Evolutionary conservation across 306 rosid species (phyloP).

Genomic region (Arachis hypogaea): DNA sequence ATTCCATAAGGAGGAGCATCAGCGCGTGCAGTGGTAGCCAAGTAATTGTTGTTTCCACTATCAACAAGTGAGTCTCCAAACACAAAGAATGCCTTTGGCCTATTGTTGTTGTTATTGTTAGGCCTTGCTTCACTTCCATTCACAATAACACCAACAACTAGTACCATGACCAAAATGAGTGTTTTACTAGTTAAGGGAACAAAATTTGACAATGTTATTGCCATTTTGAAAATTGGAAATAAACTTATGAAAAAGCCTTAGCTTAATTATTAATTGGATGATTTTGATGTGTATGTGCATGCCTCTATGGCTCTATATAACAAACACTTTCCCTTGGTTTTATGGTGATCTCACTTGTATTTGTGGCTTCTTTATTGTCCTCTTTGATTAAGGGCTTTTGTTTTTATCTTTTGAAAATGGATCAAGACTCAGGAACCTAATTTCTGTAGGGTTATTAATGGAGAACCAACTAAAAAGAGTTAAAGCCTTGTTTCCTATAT

Average conservation of each 20-base stretch:
- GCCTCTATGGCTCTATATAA: slow-evolving; percentile 37
- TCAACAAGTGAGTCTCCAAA: slow-evolving; percentile 85
- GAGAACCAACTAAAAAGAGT: too few species aligned
- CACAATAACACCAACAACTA: slow-evolving; percentile 2
- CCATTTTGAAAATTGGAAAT: slow-evolving; percentile 20
- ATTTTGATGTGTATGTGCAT: too few species aligned
- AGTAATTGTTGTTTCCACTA: slow-evolving; percentile 74
- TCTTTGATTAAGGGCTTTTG: slow-evolving; percentile 29
- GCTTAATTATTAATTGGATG: too few species aligned
- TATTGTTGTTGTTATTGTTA: slow-evolving; percentile 5
- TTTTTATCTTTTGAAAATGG: too few species aligned
- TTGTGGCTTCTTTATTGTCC: slow-evolving; percentile 35
- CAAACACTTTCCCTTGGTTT: neutral
- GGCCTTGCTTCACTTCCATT: slow-evolving; percentile 34
- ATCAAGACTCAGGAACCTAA: too few species aligned
- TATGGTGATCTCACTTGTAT: slow-evolving; percentile 21
- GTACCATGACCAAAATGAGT: slow-evolving; percentile 16
- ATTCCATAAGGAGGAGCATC: slow-evolving; percentile 78
- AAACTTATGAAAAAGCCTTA: too few species aligned
- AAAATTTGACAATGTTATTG: neutral
- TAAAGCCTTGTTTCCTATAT: too few species aligned
- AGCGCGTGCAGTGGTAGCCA: slow-evolving; percentile 79
- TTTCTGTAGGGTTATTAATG: too few species aligned
- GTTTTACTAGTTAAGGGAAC: neutral
- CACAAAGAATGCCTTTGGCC: slow-evolving; percentile 59